Percentiles rank a stretch among this genome's conserved stretches.
Conservation (phyloP, 208 protist species). For the Crithidia bombi region DNA sequence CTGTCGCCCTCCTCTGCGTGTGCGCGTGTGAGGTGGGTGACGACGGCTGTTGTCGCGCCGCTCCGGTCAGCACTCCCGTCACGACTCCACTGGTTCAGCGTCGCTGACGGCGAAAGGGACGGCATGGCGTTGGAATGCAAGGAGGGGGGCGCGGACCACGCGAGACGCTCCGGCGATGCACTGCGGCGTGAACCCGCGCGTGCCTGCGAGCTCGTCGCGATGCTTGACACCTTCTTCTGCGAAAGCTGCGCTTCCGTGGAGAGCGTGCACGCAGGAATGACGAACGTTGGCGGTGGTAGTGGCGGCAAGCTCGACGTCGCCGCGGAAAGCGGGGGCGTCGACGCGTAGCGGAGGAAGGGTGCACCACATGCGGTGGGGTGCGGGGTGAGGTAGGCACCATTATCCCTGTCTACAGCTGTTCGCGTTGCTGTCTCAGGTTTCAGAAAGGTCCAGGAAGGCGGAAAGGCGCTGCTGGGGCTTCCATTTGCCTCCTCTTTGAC, state of each 20-base stretch:
- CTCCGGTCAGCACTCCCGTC: background rate
- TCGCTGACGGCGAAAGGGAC: background rate
- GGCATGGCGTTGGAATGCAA: background rate
- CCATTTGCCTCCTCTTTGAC: background rate
- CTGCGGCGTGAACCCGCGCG: no score
- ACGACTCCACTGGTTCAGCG: background rate
- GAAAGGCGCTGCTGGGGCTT: conserved; percentile 10
- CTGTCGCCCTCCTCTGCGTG: background rate
- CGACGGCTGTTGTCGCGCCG: background rate
- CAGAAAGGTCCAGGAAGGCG: conserved; percentile 20
- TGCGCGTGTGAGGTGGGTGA: background rate
- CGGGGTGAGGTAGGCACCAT: conserved; percentile 31
- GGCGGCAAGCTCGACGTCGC: background rate
- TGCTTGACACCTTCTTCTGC: background rate
- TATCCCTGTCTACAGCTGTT: background rate
- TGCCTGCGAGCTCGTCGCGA: background rate
- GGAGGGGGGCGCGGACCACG: background rate
- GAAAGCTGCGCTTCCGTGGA: background rate
- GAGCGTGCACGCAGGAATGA: background rate
- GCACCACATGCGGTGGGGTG: conserved; percentile 22
- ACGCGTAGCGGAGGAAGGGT: conserved; percentile 30
- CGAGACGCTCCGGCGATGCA: background rate
- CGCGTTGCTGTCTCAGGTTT: conserved; percentile 1
- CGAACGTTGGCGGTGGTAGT: background rate
- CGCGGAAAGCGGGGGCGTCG: no score